phyloP scores from a whole-genome alignment of 495 filamentous ascomycete genomes.

The Trypethelium eluteriae region DNA sequence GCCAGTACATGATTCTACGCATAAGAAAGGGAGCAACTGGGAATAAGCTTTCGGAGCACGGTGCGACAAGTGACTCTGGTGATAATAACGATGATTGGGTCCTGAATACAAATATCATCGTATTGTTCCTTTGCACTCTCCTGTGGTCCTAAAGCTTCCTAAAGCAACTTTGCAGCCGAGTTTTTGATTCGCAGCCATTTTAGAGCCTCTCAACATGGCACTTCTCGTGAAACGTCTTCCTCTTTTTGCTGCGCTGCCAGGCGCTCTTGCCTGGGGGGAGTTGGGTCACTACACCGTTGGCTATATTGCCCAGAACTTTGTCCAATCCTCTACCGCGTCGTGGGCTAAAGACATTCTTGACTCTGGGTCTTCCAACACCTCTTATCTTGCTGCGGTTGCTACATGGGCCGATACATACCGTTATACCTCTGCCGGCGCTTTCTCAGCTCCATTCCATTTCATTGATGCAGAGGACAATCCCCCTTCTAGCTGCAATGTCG shows the following conservation, averaged over 20 bases:
- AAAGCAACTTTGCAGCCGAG: not conserved
- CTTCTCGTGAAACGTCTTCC: not conserved
- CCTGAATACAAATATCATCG: not conserved
- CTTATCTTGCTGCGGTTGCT: conserved; percentile 53
- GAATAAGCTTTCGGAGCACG: not conserved
- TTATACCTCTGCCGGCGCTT: conserved; percentile 51
- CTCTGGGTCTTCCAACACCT: conserved; percentile 32
- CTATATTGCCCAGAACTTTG: conserved; percentile 33
- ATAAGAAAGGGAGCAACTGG: not conserved
- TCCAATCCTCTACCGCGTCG: conserved; percentile 20
- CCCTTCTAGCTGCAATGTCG: conserved; percentile 50
- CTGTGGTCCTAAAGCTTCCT: not conserved
- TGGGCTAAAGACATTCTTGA: conserved; percentile 30
- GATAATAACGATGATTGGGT: not conserved
- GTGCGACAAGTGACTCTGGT: not conserved
- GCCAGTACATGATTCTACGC: not conserved
- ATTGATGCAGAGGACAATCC: conserved; percentile 64
- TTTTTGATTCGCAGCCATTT: not conserved
- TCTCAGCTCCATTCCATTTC: conserved; percentile 56
- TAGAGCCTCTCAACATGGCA: conserved; percentile 10
- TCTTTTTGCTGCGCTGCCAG: conserved; percentile 21
- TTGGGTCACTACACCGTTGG: conserved; percentile 36
- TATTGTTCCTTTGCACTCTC: not conserved
- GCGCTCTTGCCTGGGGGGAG: conserved; percentile 30
- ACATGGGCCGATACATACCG: conserved; percentile 59